Conservation (phyloP, 352 stramenopile species). For the Phytophthora uliginosa region DNA sequence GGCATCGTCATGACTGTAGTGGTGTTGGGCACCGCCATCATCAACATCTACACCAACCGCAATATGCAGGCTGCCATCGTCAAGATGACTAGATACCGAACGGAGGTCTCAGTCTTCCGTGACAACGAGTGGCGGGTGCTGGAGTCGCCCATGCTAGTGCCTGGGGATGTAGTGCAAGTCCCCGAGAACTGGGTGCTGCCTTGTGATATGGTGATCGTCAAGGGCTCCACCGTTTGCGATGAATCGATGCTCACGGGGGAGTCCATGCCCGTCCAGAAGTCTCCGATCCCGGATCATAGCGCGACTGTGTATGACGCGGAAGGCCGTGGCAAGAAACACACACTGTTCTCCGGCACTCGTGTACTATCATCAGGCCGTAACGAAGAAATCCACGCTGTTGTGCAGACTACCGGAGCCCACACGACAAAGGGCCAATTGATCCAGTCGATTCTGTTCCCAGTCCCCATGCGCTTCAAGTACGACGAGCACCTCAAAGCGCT, state of each 20-base stretch:
- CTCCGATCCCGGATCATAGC: slow-evolving; percentile 50
- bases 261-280: slow-evolving; percentile 84
- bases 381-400: slow-evolving; percentile 66
- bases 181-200: slow-evolving; percentile 57
- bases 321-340: slow-evolving; percentile 67
- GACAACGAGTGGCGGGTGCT: slow-evolving; percentile 50
- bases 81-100: slow-evolving; percentile 56
- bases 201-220: slow-evolving; percentile 70
- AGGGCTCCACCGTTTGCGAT: slow-evolving; percentile 56
- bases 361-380: slow-evolving; percentile 54
- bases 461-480: slow-evolving; percentile 89
- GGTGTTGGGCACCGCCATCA: slow-evolving; percentile 37
- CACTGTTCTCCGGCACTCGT: slow-evolving; percentile 80
- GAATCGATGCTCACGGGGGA: slow-evolving; percentile 68
- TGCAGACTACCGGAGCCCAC: slow-evolving; percentile 73
- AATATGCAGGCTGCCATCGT: slow-evolving; percentile 53
- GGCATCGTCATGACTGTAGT: slow-evolving; percentile 52
- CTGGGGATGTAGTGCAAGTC: slow-evolving; percentile 61
- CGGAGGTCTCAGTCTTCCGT: slow-evolving; percentile 59
- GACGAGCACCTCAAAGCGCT: slow-evolving; percentile 83
- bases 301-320: slow-evolving; percentile 47
- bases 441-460: slow-evolving; percentile 78
- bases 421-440: slow-evolving; percentile 85
- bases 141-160: slow-evolving; percentile 43
- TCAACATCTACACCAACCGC: slow-evolving; percentile 63